Evolutionary conservation across 139 green algal species (phyloP), one percentile per base, ranked within the genome.

Genomic region (Chlorella sorokiniana): DNA sequence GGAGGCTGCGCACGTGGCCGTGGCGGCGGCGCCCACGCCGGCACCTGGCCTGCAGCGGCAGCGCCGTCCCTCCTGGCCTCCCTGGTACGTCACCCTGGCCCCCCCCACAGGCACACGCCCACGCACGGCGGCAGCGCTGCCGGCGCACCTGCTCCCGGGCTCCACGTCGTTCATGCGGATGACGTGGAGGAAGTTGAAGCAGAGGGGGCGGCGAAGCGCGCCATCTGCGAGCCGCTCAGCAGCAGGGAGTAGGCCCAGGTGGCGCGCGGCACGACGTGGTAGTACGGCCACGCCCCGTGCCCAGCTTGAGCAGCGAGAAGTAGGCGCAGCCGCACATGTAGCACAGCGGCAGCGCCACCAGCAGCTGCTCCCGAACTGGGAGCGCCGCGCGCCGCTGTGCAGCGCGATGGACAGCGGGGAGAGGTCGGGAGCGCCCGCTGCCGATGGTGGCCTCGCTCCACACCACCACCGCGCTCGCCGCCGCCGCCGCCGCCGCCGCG

Each of bases 291-390:
- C 54, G n/a, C n/a, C n/a, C n/a, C n/a, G 88, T 88, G 31, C 88
- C 93, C 42, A 98, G 82, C 81, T 90, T 90, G 89, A 98, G 97
- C 35, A 99, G 87, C 29, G 94, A 94, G 81, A 93, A 97, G 89
- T 98, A 98, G 64, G 91, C 93, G 90, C 90, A 95, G 27, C 87
- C 87, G 87, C 91, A 96, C 76, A 98, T 94, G 91, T 99, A 99
- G 45, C 77, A 88, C 83, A 97, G 87, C 5, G 93, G 93, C 8
- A 92, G 35, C 18, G 87, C 73, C 29, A 90, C 86, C 35, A 90
- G 76, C 37, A 91, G 54, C 81, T 93, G 89, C 37, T 87, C 69
- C 10, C 38, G 67, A 84, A 84, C 56, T 79, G 41, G 31, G 10
- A 27, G 31, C 20, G 33, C 22, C 5, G 2, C 31, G 16, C 56